These are phyloP conservation scores for Cyberlindnera galapagoensis DNA, from an alignment of 805 yeast species.

Conservation along the genomic window DNA sequence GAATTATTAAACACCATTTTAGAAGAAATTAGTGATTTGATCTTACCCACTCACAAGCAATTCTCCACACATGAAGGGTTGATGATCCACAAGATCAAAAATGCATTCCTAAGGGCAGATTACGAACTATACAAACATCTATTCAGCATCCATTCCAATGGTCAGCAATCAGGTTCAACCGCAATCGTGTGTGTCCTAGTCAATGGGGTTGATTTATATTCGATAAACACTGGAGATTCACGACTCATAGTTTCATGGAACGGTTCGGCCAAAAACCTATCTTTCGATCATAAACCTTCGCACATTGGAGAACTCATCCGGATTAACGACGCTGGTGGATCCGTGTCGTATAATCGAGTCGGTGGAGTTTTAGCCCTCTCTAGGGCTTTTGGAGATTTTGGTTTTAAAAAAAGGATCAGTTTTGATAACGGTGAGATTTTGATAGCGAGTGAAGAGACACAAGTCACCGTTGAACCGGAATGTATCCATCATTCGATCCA, in stretches of 20 bases:
- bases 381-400: conserved; percentile 82
- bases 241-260: conserved; percentile 47
- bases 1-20: conserved; percentile 21
- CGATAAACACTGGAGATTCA: conserved; percentile 75
- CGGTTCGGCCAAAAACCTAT: conserved; percentile 52
- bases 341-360: conserved; percentile 87
- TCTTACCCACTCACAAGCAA: conserved; percentile 6
- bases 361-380: conserved; percentile 92
- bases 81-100: conserved; percentile 32
- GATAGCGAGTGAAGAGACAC: conserved; percentile 48
- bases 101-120: conserved; percentile 41
- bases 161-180: conserved; percentile 48
- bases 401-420: conserved; percentile 33
- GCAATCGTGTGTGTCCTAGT: conserved; percentile 41
- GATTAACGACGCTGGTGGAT: conserved; percentile 91
- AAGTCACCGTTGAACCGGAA: conserved; percentile 78
- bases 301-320: conserved; percentile 91
- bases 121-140: conserved; percentile 31
- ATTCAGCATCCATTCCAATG: background rate
- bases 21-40: conserved; percentile 4
- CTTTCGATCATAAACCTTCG: conserved; percentile 87
- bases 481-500: conserved; percentile 48
- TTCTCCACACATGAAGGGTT: conserved; percentile 29
- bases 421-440: conserved; percentile 25
- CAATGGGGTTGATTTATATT: conserved; percentile 39